These are phyloP conservation scores for Pythium aphanidermatum DNA, from an alignment of 352 stramenopile genomes.

Conservation along the genomic window DNA sequence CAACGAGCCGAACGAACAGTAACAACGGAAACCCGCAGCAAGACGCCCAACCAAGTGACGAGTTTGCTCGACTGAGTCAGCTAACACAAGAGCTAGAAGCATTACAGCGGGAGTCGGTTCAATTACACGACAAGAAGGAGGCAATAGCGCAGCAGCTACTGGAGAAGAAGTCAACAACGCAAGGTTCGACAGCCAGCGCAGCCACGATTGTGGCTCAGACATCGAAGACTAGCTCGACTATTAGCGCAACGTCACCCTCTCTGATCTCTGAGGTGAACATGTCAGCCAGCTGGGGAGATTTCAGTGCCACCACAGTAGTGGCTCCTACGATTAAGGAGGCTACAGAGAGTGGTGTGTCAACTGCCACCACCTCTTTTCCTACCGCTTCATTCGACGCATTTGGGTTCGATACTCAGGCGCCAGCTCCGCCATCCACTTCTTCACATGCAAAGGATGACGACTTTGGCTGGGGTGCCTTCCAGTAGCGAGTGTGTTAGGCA, in stretches of 20 bases:
- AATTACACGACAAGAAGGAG: conserved; percentile 24
- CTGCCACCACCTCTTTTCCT: neutral
- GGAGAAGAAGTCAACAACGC: conserved; percentile 6
- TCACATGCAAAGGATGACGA: conserved; percentile 3
- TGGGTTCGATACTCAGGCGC: neutral
- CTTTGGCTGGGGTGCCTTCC: conserved; percentile 25
- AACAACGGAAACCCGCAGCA: neutral
- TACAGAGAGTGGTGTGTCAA: too few relatives aligned
- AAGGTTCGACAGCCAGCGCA: neutral
- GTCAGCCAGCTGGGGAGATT: neutral
- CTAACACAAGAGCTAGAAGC: conserved; percentile 44
- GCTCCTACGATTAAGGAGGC: too few relatives aligned
- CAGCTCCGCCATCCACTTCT: neutral
- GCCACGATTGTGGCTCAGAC: neutral
- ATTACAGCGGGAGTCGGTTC: conserved; percentile 34
- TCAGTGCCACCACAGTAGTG: conserved; percentile 2
- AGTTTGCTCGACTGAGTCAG: conserved; percentile 19
- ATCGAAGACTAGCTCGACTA: neutral
- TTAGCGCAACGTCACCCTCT: neutral
- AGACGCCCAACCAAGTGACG: conserved; percentile 14
- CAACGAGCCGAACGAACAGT: conserved; percentile 5
- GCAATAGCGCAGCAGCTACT: conserved; percentile 17
- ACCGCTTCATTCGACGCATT: conserved; percentile 1
- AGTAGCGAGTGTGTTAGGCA: too few relatives aligned
- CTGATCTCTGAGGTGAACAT: neutral